Evolutionary conservation across 2,329 filamentous ascomycete genomes (phyloP), one percentile per base, ranked within the genome.

Genomic region (Seiridium cupressi): DNA sequence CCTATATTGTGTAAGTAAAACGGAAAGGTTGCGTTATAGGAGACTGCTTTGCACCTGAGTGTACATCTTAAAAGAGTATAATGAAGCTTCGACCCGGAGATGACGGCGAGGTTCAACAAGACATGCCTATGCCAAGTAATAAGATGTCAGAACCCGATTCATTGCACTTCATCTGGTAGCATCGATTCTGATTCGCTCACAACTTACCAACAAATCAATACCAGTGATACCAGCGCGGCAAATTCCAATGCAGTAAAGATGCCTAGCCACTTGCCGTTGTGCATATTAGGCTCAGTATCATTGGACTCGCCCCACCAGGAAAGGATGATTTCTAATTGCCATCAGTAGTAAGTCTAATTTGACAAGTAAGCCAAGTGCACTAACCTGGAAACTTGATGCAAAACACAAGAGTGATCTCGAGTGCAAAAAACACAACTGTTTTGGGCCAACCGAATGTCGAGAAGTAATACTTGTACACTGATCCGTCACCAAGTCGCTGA

Each of bases 1-100:
- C 36, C 76, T 79, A 35, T 4, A 62, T 66, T 56, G 42, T 44
- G 49, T 42, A 51, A 40, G 51, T 26, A n/a, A 34, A 10, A 3
- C 18, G 4, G 18, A 9, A 18, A 46, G 34, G 18, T 48, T 36
- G 5, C 5, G 10, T 5, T 11, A 32, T 44, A 44, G 48, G 32
- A n/a, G 7, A n/a, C 18, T 26, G 18, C 18, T 26, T n/a, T 46
- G 46, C 47, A 57, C 60, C 60, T 58, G 40, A 61, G 26, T 1
- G 55, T 61, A 36, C 55, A 55, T 46, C 10, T 35, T 11, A 61
- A 32, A 8, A 61, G 55, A 11, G 42, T 58, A 10, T 49, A 49
- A 34, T 61, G 60, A n/a, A 61, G 55, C 44, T 58, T 58, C n/a
- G 44, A 46, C 1, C 60, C 60, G 34, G 60, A 58, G 31, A 55